A percentile compares a stretch with the other conserved stretches of the same genome.
These are phyloP conservation scores for Blastosporella zonata DNA, from an alignment of 1,284 basidiomycete genomes.

Conservation along the genomic window DNA sequence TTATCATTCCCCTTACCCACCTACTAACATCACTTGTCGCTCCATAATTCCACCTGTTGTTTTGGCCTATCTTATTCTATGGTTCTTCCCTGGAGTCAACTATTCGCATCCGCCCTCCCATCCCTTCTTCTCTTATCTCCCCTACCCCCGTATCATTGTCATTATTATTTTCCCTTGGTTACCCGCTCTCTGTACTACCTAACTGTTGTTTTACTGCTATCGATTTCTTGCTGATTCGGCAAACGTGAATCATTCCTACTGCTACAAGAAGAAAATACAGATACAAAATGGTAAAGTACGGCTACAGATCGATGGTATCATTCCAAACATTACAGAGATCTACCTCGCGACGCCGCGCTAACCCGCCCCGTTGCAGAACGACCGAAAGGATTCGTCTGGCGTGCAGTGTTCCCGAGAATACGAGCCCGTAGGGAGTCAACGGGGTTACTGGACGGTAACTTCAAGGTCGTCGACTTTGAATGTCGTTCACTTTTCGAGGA, in stretches of 20 bases:
- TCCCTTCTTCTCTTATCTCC: constrained; percentile 17
- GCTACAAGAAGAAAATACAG: neutral
- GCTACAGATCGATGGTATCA: constrained; percentile 5
- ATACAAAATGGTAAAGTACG: neutral
- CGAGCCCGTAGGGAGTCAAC: constrained; percentile 49
- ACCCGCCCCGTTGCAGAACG: constrained; percentile 4
- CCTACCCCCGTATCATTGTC: constrained; percentile 20
- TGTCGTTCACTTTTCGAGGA: constrained; percentile 14
- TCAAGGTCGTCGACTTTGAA: constrained; percentile 15
- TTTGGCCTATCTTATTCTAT: constrained; percentile 41
- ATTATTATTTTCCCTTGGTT: constrained; percentile 28
- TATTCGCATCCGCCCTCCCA: constrained; percentile 19
- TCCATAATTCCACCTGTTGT: constrained; percentile 31
- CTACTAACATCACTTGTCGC: constrained; percentile 25
- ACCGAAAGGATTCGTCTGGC: constrained; percentile 30
- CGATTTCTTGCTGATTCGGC: constrained; percentile 37
- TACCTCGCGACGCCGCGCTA: neutral
- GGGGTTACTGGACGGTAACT: constrained; percentile 25
- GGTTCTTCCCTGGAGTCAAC: constrained; percentile 30
- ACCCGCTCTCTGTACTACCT: constrained; percentile 36
- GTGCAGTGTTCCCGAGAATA: constrained; percentile 55
- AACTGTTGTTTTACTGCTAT: constrained; percentile 47
- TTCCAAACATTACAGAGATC: neutral
- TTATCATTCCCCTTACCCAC: constrained; percentile 21
- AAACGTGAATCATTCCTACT: constrained; percentile 1